Percentiles rank a stretch among this genome's conserved stretches.
Conservation (phyloP, 2,329 filamentous ascomycete species). For the Berkeleyomyces rouxiae region DNA sequence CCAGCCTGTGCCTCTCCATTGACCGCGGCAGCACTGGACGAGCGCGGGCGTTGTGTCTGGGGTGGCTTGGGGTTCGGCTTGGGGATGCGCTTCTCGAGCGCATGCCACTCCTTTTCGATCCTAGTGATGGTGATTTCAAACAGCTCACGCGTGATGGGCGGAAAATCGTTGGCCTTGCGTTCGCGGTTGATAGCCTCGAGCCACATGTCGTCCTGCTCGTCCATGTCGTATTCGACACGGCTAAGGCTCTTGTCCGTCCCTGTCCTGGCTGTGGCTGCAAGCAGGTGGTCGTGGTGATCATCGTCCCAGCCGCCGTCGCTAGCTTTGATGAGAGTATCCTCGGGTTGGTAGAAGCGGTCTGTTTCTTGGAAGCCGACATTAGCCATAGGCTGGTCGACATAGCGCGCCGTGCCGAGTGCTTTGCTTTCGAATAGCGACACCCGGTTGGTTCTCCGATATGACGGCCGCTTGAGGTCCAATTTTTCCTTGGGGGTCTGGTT, state of each 20-base stretch:
- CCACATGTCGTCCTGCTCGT: slow-evolving; percentile 97
- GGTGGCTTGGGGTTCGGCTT: slow-evolving; percentile 94
- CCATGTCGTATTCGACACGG: slow-evolving; percentile 97
- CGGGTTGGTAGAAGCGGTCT: slow-evolving; percentile 68
- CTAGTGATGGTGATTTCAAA: slow-evolving; percentile 98
- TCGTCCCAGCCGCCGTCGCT: slow-evolving; percentile 43
- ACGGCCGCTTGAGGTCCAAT: slow-evolving; percentile 59
- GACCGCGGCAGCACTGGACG: slow-evolving; percentile 84
- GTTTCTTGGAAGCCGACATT: slow-evolving; percentile 93
- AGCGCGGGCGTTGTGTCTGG: slow-evolving; percentile 81
- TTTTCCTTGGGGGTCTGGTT: slow-evolving; percentile 69
- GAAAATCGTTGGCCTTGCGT: slow-evolving; percentile 56
- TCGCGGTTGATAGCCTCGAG: slow-evolving; percentile 67
- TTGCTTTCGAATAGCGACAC: slow-evolving; percentile 71
- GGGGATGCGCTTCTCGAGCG: slow-evolving; percentile 86
- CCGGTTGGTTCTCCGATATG: slow-evolving; percentile 62
- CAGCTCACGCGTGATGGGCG: slow-evolving; percentile 76
- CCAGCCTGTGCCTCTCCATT: slow-evolving; percentile 63
- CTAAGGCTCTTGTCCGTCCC: slow-evolving; percentile 37
- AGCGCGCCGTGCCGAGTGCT: slow-evolving; percentile 68
- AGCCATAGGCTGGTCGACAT: slow-evolving; percentile 92
- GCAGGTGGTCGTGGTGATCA: slow-evolving; percentile 21
- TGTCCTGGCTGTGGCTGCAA: slow-evolving; percentile 16
- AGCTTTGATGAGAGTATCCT: slow-evolving; percentile 52
- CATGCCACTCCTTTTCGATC: slow-evolving; percentile 97